Base-by-base conservation (phyloP, 2,329 filamentous ascomycete species). In the Aspergillus versicolor region DNA sequence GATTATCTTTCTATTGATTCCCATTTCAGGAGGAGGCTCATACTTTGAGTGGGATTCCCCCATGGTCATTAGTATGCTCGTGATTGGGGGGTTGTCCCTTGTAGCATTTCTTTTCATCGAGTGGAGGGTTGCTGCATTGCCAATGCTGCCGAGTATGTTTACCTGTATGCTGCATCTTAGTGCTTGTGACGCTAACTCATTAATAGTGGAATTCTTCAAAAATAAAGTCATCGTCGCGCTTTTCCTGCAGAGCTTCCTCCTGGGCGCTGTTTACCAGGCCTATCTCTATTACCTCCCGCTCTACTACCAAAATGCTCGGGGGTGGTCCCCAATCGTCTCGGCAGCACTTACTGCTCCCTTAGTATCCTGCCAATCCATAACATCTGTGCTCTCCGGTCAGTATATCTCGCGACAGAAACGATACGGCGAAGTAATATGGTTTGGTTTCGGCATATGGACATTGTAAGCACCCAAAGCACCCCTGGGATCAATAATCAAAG, bases 281-380 rank as follows among this genome's bases (percentile, higher is more conserved):
- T 80, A 81, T 56, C 70, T 87, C 2, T 88, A 86, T 69, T 88
- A 84, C 63, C 67, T 88, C 5, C 85, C 85, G 1, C 72, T 87
- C 0, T 88, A 85, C 67, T 82, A 84, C 44, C 84, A 88, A 61
- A 86, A 86, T 56, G 82, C 79, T 3, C 76, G 79, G 22, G 72
- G 74, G 27, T 74, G 73, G 65, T 73, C 72, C 3, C 73, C 79
- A 0, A 65, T 81, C 13, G 70, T 73, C 12, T 84, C 84, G 3
- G 84, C 84, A 1, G 74, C 75, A 7, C 70, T 84, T 30, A 79
- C 78, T 2, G 72, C 82, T 8, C 78, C 82, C 0, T 72, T 86
- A 59, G 77, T 84, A 8, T 69, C 73, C 17, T 70, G 72, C 7
- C 82, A 86, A 22, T 73, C 72, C 1, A 40, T 68, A 11, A 60